Conservation (phyloP, 179 eudicot genomes). For the Spinacia oleracea region DNA sequence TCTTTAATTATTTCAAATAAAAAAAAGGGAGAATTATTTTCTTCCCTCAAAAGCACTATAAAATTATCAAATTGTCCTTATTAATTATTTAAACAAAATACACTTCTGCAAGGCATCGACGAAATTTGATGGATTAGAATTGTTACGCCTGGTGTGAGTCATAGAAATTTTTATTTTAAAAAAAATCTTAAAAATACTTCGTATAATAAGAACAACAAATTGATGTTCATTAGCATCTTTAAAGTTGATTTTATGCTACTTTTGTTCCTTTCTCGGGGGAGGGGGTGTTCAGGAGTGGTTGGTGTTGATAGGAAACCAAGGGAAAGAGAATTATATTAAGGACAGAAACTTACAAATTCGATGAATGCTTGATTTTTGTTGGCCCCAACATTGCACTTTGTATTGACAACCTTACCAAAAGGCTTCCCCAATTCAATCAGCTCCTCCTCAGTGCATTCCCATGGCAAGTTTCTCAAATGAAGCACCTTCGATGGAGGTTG, state of each 20-base stretch:
- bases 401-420: slow-evolving; percentile 94
- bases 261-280: background rate
- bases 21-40: too few relatives aligned
- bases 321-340: slow-evolving; percentile 7
- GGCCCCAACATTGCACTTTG: slow-evolving; percentile 99
- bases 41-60: too few relatives aligned
- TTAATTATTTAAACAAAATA: too few relatives aligned
- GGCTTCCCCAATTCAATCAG: slow-evolving; percentile 91
- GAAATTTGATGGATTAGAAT: too few relatives aligned
- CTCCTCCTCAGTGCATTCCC: slow-evolving; percentile 99
- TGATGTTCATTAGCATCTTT: too few relatives aligned
- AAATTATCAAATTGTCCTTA: too few relatives aligned
- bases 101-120: too few relatives aligned
- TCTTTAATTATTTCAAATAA: too few relatives aligned
- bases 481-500: slow-evolving; percentile 99
- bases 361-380: slow-evolving; percentile 97
- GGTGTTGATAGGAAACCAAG: background rate
- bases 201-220: too few relatives aligned
- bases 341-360: slow-evolving; percentile 90
- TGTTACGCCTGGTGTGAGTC: too few relatives aligned
- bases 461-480: slow-evolving; percentile 96
- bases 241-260: background rate
- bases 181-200: too few relatives aligned
- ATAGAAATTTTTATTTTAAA: too few relatives aligned
- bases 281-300: background rate